Conservation (phyloP, 2,329 filamentous ascomycete genomes). For the Ophiobolus disseminans region DNA sequence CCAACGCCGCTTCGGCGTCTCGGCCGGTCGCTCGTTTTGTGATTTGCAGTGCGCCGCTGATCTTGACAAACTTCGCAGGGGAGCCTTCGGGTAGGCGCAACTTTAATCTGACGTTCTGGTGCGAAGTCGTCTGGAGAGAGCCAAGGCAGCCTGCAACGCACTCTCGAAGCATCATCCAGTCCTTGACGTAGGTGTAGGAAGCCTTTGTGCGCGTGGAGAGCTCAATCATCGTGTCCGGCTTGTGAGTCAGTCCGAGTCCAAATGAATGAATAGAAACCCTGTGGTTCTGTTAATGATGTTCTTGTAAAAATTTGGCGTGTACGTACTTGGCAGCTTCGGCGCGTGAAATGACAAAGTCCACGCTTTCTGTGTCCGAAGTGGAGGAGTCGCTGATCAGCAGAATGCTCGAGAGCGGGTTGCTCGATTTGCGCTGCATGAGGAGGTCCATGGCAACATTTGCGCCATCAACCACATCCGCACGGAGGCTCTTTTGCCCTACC, state of each 20-base stretch:
- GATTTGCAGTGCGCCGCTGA: slow-evolving; percentile 93
- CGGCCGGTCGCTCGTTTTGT: slow-evolving; percentile 94
- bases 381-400: slow-evolving; percentile 97
- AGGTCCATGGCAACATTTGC: slow-evolving; percentile 98
- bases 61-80: slow-evolving; percentile 97
- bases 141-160: slow-evolving; percentile 93
- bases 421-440: slow-evolving; percentile 95
- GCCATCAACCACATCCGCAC: slow-evolving; percentile 95
- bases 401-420: slow-evolving; percentile 93
- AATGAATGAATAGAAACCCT: slow-evolving; percentile 96
- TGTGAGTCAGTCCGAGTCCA: slow-evolving; percentile 93
- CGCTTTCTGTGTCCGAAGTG: slow-evolving; percentile 90
- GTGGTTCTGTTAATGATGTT: slow-evolving; percentile 32
- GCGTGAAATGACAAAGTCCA: slow-evolving; percentile 95
- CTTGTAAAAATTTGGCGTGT: slow-evolving; percentile 3
- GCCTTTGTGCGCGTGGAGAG: slow-evolving; percentile 94
- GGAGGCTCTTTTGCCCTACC: slow-evolving; percentile 93
- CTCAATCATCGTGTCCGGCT: slow-evolving; percentile 98
- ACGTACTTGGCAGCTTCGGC: slow-evolving; percentile 95
- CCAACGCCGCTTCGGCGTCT: slow-evolving; percentile 90
- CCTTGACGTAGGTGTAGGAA: slow-evolving; percentile 97
- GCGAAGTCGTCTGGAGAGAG: slow-evolving; percentile 90
- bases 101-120: slow-evolving; percentile 97
- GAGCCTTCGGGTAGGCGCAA: slow-evolving; percentile 93
- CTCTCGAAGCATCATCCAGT: slow-evolving; percentile 99